These are phyloP conservation scores for Nannochloropsis granulata DNA, from an alignment of 108 stramenopile species.

Conservation along the genomic window DNA sequence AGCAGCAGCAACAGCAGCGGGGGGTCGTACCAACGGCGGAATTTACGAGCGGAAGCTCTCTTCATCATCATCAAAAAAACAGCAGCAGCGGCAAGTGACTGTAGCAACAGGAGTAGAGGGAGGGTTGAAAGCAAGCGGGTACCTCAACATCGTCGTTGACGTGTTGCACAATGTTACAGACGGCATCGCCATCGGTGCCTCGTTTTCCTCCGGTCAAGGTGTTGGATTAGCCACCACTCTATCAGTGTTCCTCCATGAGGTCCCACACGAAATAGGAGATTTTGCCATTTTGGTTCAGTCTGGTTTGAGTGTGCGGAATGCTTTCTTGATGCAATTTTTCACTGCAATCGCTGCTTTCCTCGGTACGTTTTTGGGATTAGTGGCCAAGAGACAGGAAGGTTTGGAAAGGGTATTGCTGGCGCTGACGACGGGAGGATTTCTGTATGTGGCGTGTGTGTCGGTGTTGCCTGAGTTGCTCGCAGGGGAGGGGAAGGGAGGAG, in stretches of 20 bases:
- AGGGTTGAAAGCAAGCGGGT: slow-evolving; percentile 28
- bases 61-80: no score
- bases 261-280: slow-evolving; percentile 41
- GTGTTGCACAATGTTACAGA: slow-evolving; percentile 36
- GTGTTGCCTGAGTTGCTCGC: slow-evolving; percentile 29
- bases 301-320: slow-evolving; percentile 27
- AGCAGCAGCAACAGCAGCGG: not conserved
- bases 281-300: slow-evolving; percentile 33
- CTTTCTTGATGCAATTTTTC: slow-evolving; percentile 31
- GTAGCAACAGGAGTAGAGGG: not conserved
- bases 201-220: slow-evolving; percentile 26
- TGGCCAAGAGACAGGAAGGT: slow-evolving; percentile 13
- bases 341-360: slow-evolving; percentile 32
- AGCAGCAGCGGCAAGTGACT: no score
- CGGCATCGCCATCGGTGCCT: slow-evolving; percentile 37
- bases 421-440: slow-evolving; percentile 34
- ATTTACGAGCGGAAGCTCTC: no score
- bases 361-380: slow-evolving; percentile 29
- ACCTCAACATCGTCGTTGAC: slow-evolving; percentile 36
- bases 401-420: slow-evolving; percentile 14
- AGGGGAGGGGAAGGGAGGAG: not conserved
- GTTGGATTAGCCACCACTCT: slow-evolving; percentile 28
- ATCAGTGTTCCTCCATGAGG: slow-evolving; percentile 34
- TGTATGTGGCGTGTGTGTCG: slow-evolving; percentile 33
- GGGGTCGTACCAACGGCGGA: not conserved